Percentiles rank a stretch among this genome's conserved stretches.
These are phyloP conservation scores for Multifurca ochricompacta DNA, from an alignment of 768 basidiomycete genomes.

Conservation along the genomic window DNA sequence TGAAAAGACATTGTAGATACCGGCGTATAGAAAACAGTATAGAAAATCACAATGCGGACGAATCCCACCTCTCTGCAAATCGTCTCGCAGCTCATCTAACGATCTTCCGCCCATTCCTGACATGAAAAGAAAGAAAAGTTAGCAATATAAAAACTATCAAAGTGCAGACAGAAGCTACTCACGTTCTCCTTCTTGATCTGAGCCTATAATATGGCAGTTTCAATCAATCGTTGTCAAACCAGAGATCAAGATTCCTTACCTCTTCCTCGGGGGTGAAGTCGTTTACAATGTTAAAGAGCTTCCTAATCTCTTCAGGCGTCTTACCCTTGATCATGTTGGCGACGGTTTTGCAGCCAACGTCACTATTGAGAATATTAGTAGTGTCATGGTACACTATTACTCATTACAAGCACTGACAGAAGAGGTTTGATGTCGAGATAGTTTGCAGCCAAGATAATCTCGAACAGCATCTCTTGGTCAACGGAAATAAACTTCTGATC, in stretches of 20 bases:
- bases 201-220: conserved; percentile 40
- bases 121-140: conserved; percentile 14
- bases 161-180: conserved; percentile 29
- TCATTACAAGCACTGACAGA: conserved; percentile 50
- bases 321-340: conserved; percentile 99
- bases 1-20: conserved; percentile 7
- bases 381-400: background rate
- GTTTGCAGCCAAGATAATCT: conserved; percentile 99
- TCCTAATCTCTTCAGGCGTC: conserved; percentile 98
- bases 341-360: conserved; percentile 97
- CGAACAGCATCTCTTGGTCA: conserved; percentile 99
- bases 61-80: background rate
- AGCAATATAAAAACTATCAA: background rate
- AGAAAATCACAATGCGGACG: conserved; percentile 12
- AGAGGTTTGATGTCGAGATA: conserved; percentile 99
- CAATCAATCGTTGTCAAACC: conserved; percentile 4
- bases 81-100: conserved; percentile 34
- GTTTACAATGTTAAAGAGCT: conserved; percentile 95
- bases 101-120: conserved; percentile 91
- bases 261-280: conserved; percentile 99
- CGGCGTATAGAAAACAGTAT: conserved; percentile 17
- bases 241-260: conserved; percentile 37
- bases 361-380: conserved; percentile 39
- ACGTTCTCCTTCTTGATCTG: conserved; percentile 99
- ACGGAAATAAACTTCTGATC: conserved; percentile 98